Evolutionary conservation across 2,329 filamentous ascomycete genomes (phyloP), one percentile per base, ranked within the genome.

Genomic region (Neoascochyta sp.): DNA sequence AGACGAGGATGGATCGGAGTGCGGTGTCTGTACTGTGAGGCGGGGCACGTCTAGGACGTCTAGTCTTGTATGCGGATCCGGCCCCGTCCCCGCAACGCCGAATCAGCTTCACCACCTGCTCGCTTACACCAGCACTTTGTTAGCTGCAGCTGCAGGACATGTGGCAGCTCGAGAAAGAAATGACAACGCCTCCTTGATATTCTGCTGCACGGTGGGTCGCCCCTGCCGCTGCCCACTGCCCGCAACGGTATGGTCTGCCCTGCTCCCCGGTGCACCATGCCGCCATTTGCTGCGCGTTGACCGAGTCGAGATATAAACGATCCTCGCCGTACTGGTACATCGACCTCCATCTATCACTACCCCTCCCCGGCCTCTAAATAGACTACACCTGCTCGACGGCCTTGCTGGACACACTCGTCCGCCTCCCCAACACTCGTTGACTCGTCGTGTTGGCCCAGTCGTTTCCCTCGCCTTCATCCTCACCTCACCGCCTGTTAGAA

Each of bases 121-220:
- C 50, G 52, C 50, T 51, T 55, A 39, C 45, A 44, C 43, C 36
- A 34, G 49, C 36, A 33, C 41, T 42, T 46, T 32, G 32, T 53
- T 62, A 63, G 57, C 54, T 62, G 59, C 59, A 62, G 50, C 47
- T 37, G 49, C 42, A 59, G 52, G 54, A 60, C 57, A 63, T 61
- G 59, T 63, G 59, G 59, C 59, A 63, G 53, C 54, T 50, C 46
- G 45, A 57, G 48, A 46, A 41, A 41, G 41, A 39, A 46, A 42
- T 56, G 43, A 52, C 57, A 54, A 39, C 53, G 54, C 48, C 40
- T 60, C 57, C 55, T 47, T 52, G 54, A 47, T 41, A 45, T 45
- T 51, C 50, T 55, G 53, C 55, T 46, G 47, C 39, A 54, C 48
- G 40, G 55, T 54, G 54, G 56, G 55, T 56, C 58, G 34, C 40